A percentile compares a stretch with the other conserved stretches of the same genome.
Conservation (phyloP, 2,329 filamentous ascomycete species). For the Penicillium paneum region DNA sequence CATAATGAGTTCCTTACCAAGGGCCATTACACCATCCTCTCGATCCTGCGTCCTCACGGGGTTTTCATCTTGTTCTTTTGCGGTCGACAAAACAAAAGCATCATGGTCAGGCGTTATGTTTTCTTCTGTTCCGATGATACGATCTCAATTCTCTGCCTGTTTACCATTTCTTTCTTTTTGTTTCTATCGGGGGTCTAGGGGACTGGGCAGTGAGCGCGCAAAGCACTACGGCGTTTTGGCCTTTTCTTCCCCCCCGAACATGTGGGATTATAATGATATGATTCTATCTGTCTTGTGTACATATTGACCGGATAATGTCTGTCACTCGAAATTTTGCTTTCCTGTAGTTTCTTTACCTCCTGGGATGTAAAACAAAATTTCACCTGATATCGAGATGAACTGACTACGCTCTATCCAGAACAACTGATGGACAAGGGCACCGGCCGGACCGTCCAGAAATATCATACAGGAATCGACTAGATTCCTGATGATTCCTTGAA, state of each 20-base stretch:
- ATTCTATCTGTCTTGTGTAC: conserved; percentile 15
- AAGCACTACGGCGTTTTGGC: conserved; percentile 22
- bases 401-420: background rate
- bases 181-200: conserved; percentile 13
- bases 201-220: conserved; percentile 21
- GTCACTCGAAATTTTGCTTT: background rate
- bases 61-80: conserved; percentile 8
- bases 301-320: conserved; percentile 12
- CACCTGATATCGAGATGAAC: background rate
- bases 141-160: background rate
- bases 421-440: background rate
- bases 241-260: conserved; percentile 16
- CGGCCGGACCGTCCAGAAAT: too few relatives aligned
- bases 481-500: too few relatives aligned
- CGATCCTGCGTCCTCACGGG: conserved; percentile 6
- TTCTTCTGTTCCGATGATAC: conserved; percentile 9
- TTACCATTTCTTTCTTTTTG: background rate
- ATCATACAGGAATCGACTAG: too few relatives aligned
- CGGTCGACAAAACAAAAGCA: conserved; percentile 22
- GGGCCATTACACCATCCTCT: conserved; percentile 4
- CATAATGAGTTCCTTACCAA: conserved; percentile 2
- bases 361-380: background rate
- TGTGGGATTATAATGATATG: conserved; percentile 4
- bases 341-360: background rate
- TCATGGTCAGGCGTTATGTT: conserved; percentile 25